phyloP scores from a whole-genome alignment of 495 filamentous ascomycete species.

The Echria macrotheca region DNA sequence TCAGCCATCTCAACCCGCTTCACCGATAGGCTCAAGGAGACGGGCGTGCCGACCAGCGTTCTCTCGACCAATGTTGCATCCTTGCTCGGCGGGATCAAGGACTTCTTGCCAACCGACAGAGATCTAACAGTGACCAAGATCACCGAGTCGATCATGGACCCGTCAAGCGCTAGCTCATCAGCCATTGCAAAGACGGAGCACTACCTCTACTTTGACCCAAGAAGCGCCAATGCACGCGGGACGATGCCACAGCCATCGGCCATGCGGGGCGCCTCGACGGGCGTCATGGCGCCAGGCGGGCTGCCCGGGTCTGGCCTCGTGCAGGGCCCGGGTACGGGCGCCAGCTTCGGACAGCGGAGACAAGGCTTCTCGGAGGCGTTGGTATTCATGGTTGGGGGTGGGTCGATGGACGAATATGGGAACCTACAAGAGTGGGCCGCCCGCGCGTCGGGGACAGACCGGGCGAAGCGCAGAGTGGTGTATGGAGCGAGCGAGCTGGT shows the following conservation, averaged over 20 bases:
- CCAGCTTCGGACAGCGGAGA: constrained; percentile 86
- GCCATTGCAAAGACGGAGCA: constrained; percentile 96
- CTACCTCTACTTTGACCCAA: constrained; percentile 98
- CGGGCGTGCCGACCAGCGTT: constrained; percentile 58
- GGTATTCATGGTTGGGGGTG: constrained; percentile 94
- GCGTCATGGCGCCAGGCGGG: constrained; percentile 34
- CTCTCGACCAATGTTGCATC: constrained; percentile 78
- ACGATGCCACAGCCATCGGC: constrained; percentile 77
- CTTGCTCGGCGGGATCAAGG: constrained; percentile 97
- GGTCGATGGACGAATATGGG: constrained; percentile 98
- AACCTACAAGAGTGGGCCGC: constrained; percentile 96
- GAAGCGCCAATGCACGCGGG: constrained; percentile 85
- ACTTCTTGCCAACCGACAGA: constrained; percentile 91
- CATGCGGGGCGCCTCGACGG: constrained; percentile 32
- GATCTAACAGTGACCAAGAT: constrained; percentile 97
- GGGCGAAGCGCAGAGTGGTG: constrained; percentile 67
- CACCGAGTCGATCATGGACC: constrained; percentile 97
- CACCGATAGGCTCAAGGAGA: constrained; percentile 89
- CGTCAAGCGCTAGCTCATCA: constrained; percentile 75
- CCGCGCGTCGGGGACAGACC: constrained; percentile 54
- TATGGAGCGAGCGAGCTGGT: constrained; percentile 95
- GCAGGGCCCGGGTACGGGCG: constrained; percentile 59
- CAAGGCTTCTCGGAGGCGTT: constrained; percentile 95
- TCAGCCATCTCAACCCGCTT: constrained; percentile 81
- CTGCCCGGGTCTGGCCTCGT: constrained; percentile 39